Conservation (phyloP, 306 rosid genomes). For the Cucurbita moschata region DNA sequence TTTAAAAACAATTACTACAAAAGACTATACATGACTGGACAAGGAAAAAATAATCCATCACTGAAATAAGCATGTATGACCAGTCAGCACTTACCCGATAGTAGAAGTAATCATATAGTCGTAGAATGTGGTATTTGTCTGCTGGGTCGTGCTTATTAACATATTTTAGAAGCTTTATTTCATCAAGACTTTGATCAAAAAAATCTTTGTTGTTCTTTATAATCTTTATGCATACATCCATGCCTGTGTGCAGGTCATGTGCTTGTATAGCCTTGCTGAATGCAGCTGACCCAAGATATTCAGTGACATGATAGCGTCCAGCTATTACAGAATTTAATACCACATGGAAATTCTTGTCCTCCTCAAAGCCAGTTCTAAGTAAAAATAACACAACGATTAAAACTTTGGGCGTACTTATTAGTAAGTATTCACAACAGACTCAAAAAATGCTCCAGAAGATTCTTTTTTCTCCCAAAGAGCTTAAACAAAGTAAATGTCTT, state of each 20-base stretch:
- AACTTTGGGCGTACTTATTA: background rate
- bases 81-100: slow-evolving; percentile 59
- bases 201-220: slow-evolving; percentile 99
- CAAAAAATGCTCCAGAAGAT: background rate
- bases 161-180: slow-evolving; percentile 96
- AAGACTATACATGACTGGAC: background rate
- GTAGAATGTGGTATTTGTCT: slow-evolving; percentile 89
- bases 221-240: slow-evolving; percentile 96
- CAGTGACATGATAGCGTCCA: slow-evolving; percentile 97
- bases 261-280: slow-evolving; percentile 99
- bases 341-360: slow-evolving; percentile 98
- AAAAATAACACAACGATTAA: slow-evolving; percentile 25
- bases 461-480: background rate
- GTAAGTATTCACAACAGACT: background rate
- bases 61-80: background rate
- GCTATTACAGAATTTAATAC: slow-evolving; percentile 89
- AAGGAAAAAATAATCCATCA: background rate
- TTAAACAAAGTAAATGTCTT: background rate
- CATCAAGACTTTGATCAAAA: slow-evolving; percentile 98
- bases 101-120: slow-evolving; percentile 92
- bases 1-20: background rate
- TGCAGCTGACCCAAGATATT: slow-evolving; percentile 97
- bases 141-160: slow-evolving; percentile 94
- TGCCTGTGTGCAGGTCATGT: slow-evolving; percentile 90
- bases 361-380: slow-evolving; percentile 96